Evolutionary conservation across 2,329 filamentous ascomycete species (phyloP).

Genomic region (Diaporthe citrichinensis): DNA sequence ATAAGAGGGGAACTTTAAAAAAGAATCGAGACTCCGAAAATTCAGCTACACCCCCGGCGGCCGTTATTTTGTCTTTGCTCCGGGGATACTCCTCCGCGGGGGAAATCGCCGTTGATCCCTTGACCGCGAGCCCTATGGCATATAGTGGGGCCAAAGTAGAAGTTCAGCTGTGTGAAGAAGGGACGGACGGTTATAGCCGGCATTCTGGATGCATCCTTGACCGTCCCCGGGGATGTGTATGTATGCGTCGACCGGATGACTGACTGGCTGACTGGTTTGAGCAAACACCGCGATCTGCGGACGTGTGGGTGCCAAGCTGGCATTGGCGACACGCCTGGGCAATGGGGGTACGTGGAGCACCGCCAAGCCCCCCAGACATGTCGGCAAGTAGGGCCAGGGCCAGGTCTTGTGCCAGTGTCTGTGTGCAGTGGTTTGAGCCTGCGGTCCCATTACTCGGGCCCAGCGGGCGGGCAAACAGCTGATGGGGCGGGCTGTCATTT

Average conservation of each 20-base stretch:
- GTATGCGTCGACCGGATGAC: not conserved
- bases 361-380: slow-evolving; percentile 25
- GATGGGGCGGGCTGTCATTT: not conserved
- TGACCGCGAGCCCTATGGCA: not conserved
- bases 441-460: slow-evolving; percentile 17
- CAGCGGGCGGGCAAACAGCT: not conserved
- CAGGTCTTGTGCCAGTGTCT: not conserved
- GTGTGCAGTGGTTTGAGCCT: not conserved
- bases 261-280: too few relatives aligned
- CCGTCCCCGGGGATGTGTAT: not conserved
- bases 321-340: slow-evolving; percentile 4
- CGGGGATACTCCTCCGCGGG: not conserved
- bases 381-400: slow-evolving; percentile 5
- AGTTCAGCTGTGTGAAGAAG: not conserved
- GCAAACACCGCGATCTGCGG: not conserved
- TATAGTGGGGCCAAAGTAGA: not conserved
- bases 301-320: slow-evolving; percentile 12
- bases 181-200: slow-evolving; percentile 20
- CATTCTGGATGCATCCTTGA: not conserved
- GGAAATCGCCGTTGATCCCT: not conserved
- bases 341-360: slow-evolving; percentile 12
- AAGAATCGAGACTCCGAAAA: not conserved
- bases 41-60: not conserved
- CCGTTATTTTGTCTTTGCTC: not conserved
- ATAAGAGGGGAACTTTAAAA: not conserved